Base-by-base conservation (phyloP, 2,329 filamentous ascomycete species). In the Hymenoscyphus fraxineus region DNA sequence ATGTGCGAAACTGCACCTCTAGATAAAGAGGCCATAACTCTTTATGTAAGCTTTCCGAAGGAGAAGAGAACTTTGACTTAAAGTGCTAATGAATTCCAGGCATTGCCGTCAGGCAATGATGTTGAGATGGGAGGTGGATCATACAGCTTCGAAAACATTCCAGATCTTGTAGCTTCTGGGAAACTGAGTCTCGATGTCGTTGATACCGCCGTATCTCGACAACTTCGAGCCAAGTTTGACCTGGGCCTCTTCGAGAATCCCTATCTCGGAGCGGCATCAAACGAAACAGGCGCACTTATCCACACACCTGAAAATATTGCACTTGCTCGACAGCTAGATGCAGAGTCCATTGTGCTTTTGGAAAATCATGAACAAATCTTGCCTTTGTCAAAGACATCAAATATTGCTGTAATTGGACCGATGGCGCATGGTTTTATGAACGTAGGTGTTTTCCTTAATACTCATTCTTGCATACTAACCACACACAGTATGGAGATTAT, bases 61-160 rank as follows among this genome's bases (percentile, higher is more conserved):
- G 6, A 35, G 35, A 35, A 22, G 5, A 13, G 2, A 4, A 3
- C 27, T 10, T 54, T 7, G 1, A 22, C 4, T 32, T 10, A 1
- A 22, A 2, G 3, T 40, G 22, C 27, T 63, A 31, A 59, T 19
- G 22, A 3, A 15, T 1, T 15, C 39, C 13, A 83, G 76, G 79
- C 85, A 9, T 80, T 92, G 4, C 85, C 85, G 0, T 87, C 88
- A 4, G 89, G 90, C 2, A 89, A 86, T 59, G 89, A 92, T 69
- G 82, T 89, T 13, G 90, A 92, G 71, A 92, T 92, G 89, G 89
- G 89, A 13, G 89, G 89, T 47, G 89, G 90, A 22, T 88, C 86
- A 22, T 92, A 85, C 78, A 91, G 87, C 73, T 89, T 86, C 72
- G 81, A 86, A 68, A 83, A 81, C 41, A 91, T 92, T 60, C 87